Evolutionary conservation across 2,329 filamentous ascomycete species (phyloP), one percentile per base, ranked within the genome.

Genomic region (Pseudocercospora eumusae): DNA sequence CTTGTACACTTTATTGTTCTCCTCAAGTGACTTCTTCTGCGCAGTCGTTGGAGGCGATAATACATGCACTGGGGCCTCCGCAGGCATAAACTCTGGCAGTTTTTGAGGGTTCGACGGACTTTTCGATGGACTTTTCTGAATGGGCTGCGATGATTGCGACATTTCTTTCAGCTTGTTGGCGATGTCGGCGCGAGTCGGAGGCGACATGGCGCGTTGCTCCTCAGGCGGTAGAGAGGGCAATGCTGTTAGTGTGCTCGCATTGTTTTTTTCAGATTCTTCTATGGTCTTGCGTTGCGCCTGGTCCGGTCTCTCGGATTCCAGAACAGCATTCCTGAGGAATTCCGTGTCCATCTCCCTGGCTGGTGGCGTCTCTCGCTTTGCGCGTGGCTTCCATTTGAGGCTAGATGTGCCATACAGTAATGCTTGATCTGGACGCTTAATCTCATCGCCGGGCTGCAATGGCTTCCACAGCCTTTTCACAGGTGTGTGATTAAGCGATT

Each of bases 1-100:
- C 53, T 59, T 64, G 62, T 69, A 69, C 3, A 67, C 62, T 25
- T 57, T 54, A 49, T 69, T 69, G 57, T 69, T 69, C 21, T 64
- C 66, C 42, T 68, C 62, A 18, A 69, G 59, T 27, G 61, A 65
- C 45, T 58, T 57, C 47, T 66, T 64, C 27, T 61, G 61, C n/a
- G 66, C 64, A 42, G 63, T 62, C 4, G 56, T 65, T 10, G 64
- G 59, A 15, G 65, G 65, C 7, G 60, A 62, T 2, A 53, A 52
- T 21, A 57, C 13, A 11, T 57, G 50, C 10, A 57, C 57, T 11
- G 61, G 53, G 15, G 53, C 36, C 1, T 40, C 44, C 20, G 57
- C 59, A 4, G 63, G 61, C 13, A 59, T 49, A 18, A 62, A 65
- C 23, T 64, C 65, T 33, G 53, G 57, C 45, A 62, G 36, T 10